These are phyloP conservation scores for Sporothrix curviconia DNA, from an alignment of 2,329 filamentous ascomycete genomes.

Conservation along the genomic window DNA sequence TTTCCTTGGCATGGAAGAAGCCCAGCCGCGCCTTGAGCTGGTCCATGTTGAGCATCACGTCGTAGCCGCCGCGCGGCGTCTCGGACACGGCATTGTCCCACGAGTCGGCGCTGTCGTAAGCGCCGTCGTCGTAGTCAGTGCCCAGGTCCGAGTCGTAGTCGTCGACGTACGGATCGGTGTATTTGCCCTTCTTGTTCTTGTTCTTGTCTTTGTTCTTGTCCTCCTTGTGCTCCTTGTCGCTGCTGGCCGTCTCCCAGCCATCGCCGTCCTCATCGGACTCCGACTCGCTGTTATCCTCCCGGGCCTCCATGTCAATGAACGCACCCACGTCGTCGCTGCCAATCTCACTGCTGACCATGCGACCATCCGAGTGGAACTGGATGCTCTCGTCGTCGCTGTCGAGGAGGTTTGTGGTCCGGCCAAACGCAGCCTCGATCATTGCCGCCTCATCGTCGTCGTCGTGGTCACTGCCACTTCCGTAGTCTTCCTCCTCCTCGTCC, in stretches of 20 bases:
- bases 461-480: neutral
- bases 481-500: neutral
- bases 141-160: neutral
- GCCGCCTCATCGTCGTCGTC: neutral
- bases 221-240: neutral
- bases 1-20: neutral
- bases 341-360: too few relatives aligned
- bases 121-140: neutral
- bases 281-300: neutral
- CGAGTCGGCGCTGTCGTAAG: slow-evolving; percentile 1
- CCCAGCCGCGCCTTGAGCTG: neutral
- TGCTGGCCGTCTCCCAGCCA: neutral
- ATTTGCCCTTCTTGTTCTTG: neutral
- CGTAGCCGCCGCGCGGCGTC: neutral
- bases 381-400: neutral
- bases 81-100: neutral
- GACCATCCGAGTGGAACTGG: too few relatives aligned
- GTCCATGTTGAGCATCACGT: neutral
- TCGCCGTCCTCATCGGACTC: neutral
- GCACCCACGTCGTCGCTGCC: neutral
- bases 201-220: neutral
- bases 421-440: too few relatives aligned
- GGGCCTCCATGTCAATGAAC: neutral
- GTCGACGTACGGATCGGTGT: neutral
- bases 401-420: too few relatives aligned